Percentiles rank a stretch among this genome's conserved stretches.
phyloP scores from a whole-genome alignment of 2,329 filamentous ascomycete species.

The Talaromyces rugulosus region DNA sequence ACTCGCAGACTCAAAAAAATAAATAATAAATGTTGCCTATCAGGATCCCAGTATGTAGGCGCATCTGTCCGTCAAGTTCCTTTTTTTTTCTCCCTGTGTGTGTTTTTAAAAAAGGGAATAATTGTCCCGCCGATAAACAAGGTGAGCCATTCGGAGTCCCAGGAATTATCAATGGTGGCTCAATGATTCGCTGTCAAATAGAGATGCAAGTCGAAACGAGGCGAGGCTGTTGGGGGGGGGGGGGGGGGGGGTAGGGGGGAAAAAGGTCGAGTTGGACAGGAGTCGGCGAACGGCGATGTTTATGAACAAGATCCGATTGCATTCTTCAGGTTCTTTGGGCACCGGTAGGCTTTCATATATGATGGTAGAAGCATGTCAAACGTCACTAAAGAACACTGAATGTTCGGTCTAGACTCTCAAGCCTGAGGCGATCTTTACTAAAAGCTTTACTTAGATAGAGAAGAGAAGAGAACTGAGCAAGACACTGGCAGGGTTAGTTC shows the following conservation, averaged over 20 bases:
- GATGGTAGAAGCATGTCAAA: neutral
- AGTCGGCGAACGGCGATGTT: neutral
- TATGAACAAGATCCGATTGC: neutral
- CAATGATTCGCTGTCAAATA: neutral
- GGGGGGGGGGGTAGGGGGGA: too few species aligned
- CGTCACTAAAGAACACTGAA: neutral
- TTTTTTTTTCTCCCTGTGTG: too few species aligned
- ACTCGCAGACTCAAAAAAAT: too few species aligned
- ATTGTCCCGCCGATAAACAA: neutral
- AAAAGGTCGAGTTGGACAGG: neutral
- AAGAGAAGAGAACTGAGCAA: too few species aligned
- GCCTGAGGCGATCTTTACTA: neutral
- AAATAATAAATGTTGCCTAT: neutral
- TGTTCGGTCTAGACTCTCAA: neutral
- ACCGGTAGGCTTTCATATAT: too few species aligned
- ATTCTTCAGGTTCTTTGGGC: neutral
- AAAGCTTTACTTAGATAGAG: too few species aligned
- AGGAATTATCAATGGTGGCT: neutral
- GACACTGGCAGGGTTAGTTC: neutral
- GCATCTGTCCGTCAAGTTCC: neutral
- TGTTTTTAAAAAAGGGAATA: neutral
- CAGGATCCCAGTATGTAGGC: neutral
- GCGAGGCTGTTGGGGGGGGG: neutral
- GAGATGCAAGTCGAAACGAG: neutral
- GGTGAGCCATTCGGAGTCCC: neutral